Base-by-base conservation (phyloP, 306 rosid species). In the Acmispon strigosus region DNA sequence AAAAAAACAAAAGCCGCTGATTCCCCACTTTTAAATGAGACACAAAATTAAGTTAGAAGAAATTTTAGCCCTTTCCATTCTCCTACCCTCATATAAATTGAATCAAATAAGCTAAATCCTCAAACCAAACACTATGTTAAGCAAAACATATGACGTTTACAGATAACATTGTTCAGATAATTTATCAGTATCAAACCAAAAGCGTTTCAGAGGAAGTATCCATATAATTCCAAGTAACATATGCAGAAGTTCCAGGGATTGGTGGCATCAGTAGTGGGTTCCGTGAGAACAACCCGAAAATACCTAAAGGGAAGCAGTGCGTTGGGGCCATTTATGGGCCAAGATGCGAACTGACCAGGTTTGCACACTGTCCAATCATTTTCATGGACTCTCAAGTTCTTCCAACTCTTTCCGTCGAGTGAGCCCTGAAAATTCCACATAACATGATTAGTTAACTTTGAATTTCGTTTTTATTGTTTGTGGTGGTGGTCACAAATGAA, bases 331-430 rank as follows among this genome's bases (percentile, higher is more conserved):
- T 48, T 53, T 37, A 94, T 76, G 3, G 96, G 73, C 97, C 98
- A 94, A 11, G 98, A 90, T n/a, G 92, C 95, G 70, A 94, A 94
- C 81, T 90, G 97, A 62, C 94, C 89, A 2, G 95, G 88, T 75
- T 94, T 94, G 73, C 96, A 89, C 44, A 86, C 67, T 3, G 88
- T 89, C 62, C 82, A 56, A 8, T 94, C 98, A 68, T 89, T 90
- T 78, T 89, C 98, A 59, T 94, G 98, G 17, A 77, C 81, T 71
- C 88, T 79, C 79, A 90, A 74, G 71, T 86, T 76, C 10, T 86
- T 86, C 98, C 98, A 89, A 22, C 77, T 84, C 83, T 85, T 90
- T 58, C 97, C 95, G n/a, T 94, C 98, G 42, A 77, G 70, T 41
- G 98, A 90, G 15, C 96, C 98, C 96, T 90, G 76, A 37, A 63